Evolutionary conservation across 257 asterid genomes (phyloP), one percentile per base, ranked within the genome.

Genomic region (Forsythia suspensa): DNA sequence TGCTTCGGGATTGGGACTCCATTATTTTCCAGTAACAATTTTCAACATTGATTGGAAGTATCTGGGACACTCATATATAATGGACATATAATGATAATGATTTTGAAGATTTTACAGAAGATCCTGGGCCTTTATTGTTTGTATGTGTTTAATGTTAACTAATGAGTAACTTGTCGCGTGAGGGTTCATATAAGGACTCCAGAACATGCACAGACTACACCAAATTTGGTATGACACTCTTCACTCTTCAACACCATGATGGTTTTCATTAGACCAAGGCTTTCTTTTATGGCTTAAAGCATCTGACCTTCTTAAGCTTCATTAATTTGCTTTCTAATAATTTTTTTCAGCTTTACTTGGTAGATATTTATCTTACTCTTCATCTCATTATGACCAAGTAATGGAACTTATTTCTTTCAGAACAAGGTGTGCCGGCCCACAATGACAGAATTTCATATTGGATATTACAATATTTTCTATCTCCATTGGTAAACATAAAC

Each of bases 11-110:
- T 41, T 36, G 29, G 77, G 67, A 29, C 74, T n/a, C 55, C 61
- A 73, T 85, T 76, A 82, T 66, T 61, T 77, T 46, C 78, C 11
- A 55, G 48, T 69, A 74, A 70, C 80, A 79, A 40, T 51, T 75
- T 72, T 77, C n/a, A 73, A 1, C 21, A 13, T 51, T 13, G 4
- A 4, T 51, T 51, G 4, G 20, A 15, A 51, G 4, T 16, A 51
- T 8, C 13, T 6, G 0, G 3, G 61, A 4, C 18, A 12, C 57
- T 10, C 18, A 15, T 48, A 48, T 15, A 11, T 12, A 46, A 46
- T 48, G 57, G 18, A 46, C 4, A 48, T 12, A 48, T 48, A 48
- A 48, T 48, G 57, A 48, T 48, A 48, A 10, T 13, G 5, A 48
- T 48, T 48, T 48, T 48, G 4, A 13, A 48, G 57, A 48, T 3